Evolutionary conservation across 1,284 basidiomycete genomes (phyloP), one percentile per base, ranked within the genome.

Genomic region (Tilletia indica): DNA sequence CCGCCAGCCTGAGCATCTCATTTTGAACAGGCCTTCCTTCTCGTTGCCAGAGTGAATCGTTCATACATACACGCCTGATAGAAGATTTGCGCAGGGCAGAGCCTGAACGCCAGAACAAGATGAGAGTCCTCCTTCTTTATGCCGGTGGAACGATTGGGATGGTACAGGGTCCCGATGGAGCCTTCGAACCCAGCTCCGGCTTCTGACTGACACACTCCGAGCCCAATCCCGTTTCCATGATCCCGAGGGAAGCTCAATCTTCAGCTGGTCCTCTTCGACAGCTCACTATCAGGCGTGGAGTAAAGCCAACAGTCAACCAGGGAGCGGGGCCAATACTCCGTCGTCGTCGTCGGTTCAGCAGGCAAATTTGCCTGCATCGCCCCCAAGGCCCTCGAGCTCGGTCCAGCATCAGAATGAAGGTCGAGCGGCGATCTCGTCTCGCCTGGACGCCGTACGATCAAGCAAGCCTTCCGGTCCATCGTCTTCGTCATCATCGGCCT

Each of bases 191-290:
- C 12, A 93, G 94, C 81, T 92, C 93, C 0, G 90, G 90, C 76
- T 94, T 94, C 86, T 96, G 75, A 82, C 79, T n/a, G 80, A 78
- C 92, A 85, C 92, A 89, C 88, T 94, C 56, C 87, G 89, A 76
- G 90, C 90, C 76, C 92, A 94, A 84, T 89, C 89, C 47, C 89
- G 92, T 12, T 94, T 94, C 79, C 92, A 94, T 84, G 92, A 94
- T 79, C 93, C 92, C 6, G 70, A 77, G 48, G 76, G 61, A 66
- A 74, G 77, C 70, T 80, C 78, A 36, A 82, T 82, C 73, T 82
- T 82, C 48, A 78, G 77, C 47, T 80, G 79, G 79, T 77, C 77
- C 56, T 78, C 79, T 66, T 80, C 80, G 39, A 75, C 75, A 21
- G 79, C 80, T 54, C 76, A 79, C 12, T 82, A 81, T 74, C 74